These are phyloP conservation scores for Fusarium newnesense DNA, from an alignment of 2,329 filamentous ascomycete genomes.

Conservation along the genomic window DNA sequence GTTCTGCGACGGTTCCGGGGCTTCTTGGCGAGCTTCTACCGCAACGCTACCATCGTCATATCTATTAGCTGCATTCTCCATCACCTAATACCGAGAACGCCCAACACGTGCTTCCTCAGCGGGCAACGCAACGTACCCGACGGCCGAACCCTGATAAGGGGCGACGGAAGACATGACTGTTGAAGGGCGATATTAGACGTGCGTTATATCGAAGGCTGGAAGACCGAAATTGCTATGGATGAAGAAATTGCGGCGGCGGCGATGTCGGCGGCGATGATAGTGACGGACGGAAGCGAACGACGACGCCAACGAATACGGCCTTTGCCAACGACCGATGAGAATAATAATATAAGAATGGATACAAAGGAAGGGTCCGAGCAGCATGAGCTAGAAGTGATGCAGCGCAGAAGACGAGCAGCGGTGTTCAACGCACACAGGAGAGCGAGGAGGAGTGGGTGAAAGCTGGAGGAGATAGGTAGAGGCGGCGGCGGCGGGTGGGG, in stretches of 20 bases:
- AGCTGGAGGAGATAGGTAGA: background rate
- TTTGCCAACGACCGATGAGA: constrained; percentile 10
- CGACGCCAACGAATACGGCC: background rate
- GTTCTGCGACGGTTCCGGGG: background rate
- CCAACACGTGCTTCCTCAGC: background rate
- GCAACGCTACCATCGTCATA: background rate
- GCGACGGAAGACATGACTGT: constrained; percentile 20
- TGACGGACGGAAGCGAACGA: background rate
- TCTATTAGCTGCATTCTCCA: constrained; percentile 12
- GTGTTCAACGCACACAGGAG: background rate
- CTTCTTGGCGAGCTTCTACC: background rate
- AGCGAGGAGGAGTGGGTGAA: background rate
- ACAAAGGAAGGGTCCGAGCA: background rate
- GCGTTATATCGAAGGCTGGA: background rate
- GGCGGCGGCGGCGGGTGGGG: background rate
- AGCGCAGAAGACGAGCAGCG: background rate
- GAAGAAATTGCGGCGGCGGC: background rate
- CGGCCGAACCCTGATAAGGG: constrained; percentile 20
- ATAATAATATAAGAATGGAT: background rate
- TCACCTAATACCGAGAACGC: background rate
- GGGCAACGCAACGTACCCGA: constrained; percentile 13
- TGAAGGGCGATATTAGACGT: background rate
- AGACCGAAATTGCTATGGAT: background rate
- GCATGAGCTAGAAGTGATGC: background rate
- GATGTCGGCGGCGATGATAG: background rate